Evolutionary conservation across 129 eudicot genomes (phyloP), one percentile per base, ranked within the genome.

Genomic region (Artemisia annua): DNA sequence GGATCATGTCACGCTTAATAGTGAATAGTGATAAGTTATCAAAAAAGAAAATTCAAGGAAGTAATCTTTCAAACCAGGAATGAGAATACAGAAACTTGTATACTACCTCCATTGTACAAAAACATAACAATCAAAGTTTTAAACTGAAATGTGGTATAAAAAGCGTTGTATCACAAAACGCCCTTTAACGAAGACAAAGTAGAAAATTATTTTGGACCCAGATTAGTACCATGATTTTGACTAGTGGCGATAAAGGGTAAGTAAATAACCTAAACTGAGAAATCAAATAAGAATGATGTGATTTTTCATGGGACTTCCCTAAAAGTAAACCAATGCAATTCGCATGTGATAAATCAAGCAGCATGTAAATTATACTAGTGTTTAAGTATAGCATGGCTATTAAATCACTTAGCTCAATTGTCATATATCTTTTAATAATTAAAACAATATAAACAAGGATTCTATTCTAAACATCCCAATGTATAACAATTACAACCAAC

Each of bases 401-500:
- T 10, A 26, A 53, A 28, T 52, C 9, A 53, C 73, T 70, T 28
- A 15, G 48, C 46, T 30, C 48, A 55, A 39, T 56, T 71, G 15
- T 19, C 64, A 70, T 56, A 51, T 17, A 70, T 46, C n/a, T 32
- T 53, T 16, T 10, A 14, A 59, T 13, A 58, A 44, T 39, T 39
- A 59, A 10, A 74, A 30, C 66, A 64, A 74, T 28, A 57, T 57
- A 24, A 60, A 60, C n/a, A 43, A 60, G 66, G 76, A 10, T 72
- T 72, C 57, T 22, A 59, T 20, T 28, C 19, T 19, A 9, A 16
- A 18, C 49, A 49, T 61, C 69, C 9, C 10, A 59, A 48, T 20
- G 32, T 11, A 13, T 10, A 70, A 70, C 35, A 54, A 17, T 70
- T 16, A 54, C 32, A 32, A 54, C 51, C 12, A 54, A 4, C 11